Evolutionary conservation across 2,329 filamentous ascomycete species (phyloP), one percentile per base, ranked within the genome.

Genomic region (Claviceps quebecensis): DNA sequence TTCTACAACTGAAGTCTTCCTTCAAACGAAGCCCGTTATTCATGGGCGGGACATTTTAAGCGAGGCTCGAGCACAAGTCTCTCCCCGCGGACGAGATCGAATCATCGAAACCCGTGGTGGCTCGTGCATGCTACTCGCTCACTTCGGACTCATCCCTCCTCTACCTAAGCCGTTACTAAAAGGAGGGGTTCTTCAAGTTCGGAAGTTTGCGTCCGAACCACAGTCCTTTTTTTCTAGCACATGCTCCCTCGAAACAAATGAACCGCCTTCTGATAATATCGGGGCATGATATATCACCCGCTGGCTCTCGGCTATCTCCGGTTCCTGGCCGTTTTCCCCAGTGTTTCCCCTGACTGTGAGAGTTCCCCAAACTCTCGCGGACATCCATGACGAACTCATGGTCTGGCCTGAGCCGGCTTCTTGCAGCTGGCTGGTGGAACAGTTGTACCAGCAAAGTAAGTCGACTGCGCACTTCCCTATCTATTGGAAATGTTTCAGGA

Each of bases 371-470:
- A 11, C 19, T 8, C n/a, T 19, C 2, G 36, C 47, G 22, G 22
- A 19, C 14, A 16, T 22, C 16, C 4, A 40, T 11, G 34, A 49
- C n/a, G 13, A n/a, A 19, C 17, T 29, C 14, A 23, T 38, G 14
- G 11, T 38, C 16, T 46, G 19, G 6, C 47, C 9, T 46, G n/a
- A 37, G 19, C n/a, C 48, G 48, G 48, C 48, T 49, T 17, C 4
- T 44, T 49, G 48, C 48, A 48, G 37, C 22, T 48, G 13, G 13
- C 23, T 48, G 41, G 47, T 14, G 39, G 3, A 48, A 48, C 47
- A 19, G 47, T 48, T 34, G 47, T 26, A 48, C 47, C 19, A 19
- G 34, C 37, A 48, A 16, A 17, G 26, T 11, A 9, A 43, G 7
- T 48, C 38, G 23, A 43, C 23, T 11, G 11, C n/a, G n/a, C n/a